Percentiles rank a stretch among this genome's conserved stretches.
Conservation (phyloP, 768 basidiomycete species). For the Albatrellus ellisii region DNA sequence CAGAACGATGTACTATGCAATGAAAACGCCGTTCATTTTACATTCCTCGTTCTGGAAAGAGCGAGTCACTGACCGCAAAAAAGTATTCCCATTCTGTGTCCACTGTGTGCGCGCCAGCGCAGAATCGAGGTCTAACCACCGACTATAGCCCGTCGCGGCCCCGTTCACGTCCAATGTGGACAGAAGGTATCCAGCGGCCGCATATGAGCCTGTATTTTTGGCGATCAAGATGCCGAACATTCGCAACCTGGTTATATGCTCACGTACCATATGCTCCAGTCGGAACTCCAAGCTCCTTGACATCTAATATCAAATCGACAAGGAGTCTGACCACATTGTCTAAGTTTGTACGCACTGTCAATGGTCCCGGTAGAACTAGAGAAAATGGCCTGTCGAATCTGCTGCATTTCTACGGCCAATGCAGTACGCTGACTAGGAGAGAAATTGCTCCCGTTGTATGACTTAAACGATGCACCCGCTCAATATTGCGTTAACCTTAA, state of each 20-base stretch:
- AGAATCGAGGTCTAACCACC: constrained; percentile 62
- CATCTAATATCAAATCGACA: constrained; percentile 24
- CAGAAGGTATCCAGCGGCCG: constrained; percentile 49
- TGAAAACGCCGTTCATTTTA: too few relatives aligned
- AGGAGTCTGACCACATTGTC: background rate
- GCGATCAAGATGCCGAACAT: background rate
- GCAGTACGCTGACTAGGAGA: constrained; percentile 27
- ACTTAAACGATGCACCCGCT: too few relatives aligned
- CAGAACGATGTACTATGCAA: constrained; percentile 42
- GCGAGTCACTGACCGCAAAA: constrained; percentile 30
- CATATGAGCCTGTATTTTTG: constrained; percentile 44
- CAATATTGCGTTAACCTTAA: background rate
- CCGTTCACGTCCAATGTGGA: constrained; percentile 28
- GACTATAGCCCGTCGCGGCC: constrained; percentile 29
- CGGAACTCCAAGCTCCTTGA: constrained; percentile 37
- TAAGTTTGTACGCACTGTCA: constrained; percentile 26
- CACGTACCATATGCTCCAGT: constrained; percentile 48
- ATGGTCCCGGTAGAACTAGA: constrained; percentile 44
- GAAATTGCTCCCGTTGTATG: constrained; percentile 62
- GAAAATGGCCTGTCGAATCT: constrained; percentile 45
- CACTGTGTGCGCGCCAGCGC: constrained; percentile 45
- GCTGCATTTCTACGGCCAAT: constrained; percentile 36
- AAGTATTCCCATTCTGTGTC: constrained; percentile 35
- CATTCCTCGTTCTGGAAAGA: background rate
- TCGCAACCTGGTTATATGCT: background rate